Percentiles rank a stretch among this genome's conserved stretches.
phyloP scores from a whole-genome alignment of 441 rosid genomes.

The Aleurites moluccanus region DNA sequence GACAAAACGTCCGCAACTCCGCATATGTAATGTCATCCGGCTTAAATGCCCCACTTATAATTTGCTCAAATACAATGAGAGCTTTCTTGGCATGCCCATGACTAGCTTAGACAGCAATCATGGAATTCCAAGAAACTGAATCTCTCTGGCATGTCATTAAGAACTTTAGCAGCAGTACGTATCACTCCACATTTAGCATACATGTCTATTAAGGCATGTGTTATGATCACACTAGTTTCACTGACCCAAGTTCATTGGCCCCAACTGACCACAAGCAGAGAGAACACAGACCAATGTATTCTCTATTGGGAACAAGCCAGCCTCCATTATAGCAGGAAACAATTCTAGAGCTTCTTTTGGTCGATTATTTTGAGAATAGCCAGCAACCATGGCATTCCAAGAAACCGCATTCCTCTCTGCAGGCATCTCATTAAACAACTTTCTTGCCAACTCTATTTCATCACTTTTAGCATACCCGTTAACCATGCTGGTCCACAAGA shows the following conservation, averaged over 20 bases:
- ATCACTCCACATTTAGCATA: slow-evolving; percentile 21
- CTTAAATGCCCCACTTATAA: slow-evolving; percentile 2
- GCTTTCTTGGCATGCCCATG: slow-evolving; percentile 21
- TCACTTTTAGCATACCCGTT: slow-evolving; percentile 22
- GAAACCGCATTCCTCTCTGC: slow-evolving; percentile 22
- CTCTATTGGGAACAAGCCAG: slow-evolving; percentile 15
- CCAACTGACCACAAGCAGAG: slow-evolving; percentile 22
- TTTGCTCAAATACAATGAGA: slow-evolving; percentile 9
- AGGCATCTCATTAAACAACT: slow-evolving; percentile 20
- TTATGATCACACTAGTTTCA: slow-evolving; percentile 16
- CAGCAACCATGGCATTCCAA: slow-evolving; percentile 26
- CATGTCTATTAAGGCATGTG: slow-evolving; percentile 24
- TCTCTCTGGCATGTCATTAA: slow-evolving; percentile 6
- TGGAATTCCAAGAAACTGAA: slow-evolving; percentile 22
- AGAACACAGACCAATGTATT: slow-evolving; percentile 23
- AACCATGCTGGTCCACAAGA: slow-evolving; percentile 23
- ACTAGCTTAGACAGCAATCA: slow-evolving; percentile 19
- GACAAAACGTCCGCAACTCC: slow-evolving; percentile 20
- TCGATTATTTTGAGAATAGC: slow-evolving; percentile 23
- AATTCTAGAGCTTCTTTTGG: slow-evolving; percentile 18
- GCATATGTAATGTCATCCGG: slow-evolving; percentile 22
- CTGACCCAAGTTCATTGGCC: slow-evolving; percentile 15
- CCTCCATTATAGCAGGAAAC: slow-evolving; percentile 14
- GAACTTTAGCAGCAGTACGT: slow-evolving; percentile 13
- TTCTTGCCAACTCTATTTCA: slow-evolving; percentile 15